A percentile compares a stretch with the other conserved stretches of the same genome.
phyloP scores from a whole-genome alignment of 108 stramenopile species.

The Cyclotella distinguenda region DNA sequence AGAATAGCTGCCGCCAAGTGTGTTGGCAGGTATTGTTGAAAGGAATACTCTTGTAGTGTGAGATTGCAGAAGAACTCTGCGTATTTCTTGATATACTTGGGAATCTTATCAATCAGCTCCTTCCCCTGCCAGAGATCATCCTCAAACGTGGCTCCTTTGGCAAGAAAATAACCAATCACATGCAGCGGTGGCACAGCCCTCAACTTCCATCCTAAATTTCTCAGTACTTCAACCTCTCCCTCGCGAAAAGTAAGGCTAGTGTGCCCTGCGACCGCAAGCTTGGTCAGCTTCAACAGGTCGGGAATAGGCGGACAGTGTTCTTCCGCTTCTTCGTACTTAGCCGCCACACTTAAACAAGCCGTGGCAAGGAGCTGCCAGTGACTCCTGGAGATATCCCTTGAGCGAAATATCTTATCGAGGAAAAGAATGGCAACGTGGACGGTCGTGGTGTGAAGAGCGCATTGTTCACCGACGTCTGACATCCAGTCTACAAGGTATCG shows the following conservation, averaged over 20 bases:
- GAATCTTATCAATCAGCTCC: slow-evolving; percentile 85
- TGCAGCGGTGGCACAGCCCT: slow-evolving; percentile 84
- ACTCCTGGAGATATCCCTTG: slow-evolving; percentile 64
- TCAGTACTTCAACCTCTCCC: slow-evolving; percentile 81
- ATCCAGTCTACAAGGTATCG: slow-evolving; percentile 93
- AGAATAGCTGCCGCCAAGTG: slow-evolving; percentile 85
- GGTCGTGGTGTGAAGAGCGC: slow-evolving; percentile 76
- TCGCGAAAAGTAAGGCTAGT: slow-evolving; percentile 84
- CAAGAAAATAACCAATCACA: slow-evolving; percentile 76
- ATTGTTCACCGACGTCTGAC: slow-evolving; percentile 88
- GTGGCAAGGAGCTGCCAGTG: slow-evolving; percentile 93
- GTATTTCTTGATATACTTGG: slow-evolving; percentile 91
- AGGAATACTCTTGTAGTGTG: slow-evolving; percentile 88
- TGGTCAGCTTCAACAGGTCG: slow-evolving; percentile 79
- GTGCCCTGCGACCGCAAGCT: slow-evolving; percentile 65
- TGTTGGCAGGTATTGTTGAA: slow-evolving; percentile 85
- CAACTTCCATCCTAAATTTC: slow-evolving; percentile 75
- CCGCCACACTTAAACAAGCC: slow-evolving; percentile 84
- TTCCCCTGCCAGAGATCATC: slow-evolving; percentile 86
- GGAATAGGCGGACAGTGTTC: slow-evolving; percentile 90
- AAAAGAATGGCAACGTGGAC: slow-evolving; percentile 83
- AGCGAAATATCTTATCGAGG: slow-evolving; percentile 85
- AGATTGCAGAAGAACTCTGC: slow-evolving; percentile 95
- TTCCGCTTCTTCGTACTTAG: slow-evolving; percentile 92
- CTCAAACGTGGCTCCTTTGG: slow-evolving; percentile 75